Percentiles rank a stretch among this genome's conserved stretches.
phyloP scores from a whole-genome alignment of 306 rosid genomes.

The Lathyrus aphaca region DNA sequence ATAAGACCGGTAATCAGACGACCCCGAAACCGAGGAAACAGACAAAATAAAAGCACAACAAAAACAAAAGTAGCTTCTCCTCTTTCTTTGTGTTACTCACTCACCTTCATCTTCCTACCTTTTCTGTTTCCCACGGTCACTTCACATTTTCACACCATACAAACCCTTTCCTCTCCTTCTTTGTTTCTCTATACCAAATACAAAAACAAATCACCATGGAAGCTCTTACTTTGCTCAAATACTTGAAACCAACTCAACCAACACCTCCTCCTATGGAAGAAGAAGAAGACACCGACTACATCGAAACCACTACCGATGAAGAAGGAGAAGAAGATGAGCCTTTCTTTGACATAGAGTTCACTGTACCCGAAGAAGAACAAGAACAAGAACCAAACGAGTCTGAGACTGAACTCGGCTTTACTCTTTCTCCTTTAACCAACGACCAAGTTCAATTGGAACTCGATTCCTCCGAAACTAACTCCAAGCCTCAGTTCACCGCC shows the following conservation, averaged over 20 bases:
- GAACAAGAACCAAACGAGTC: conserved; percentile 35
- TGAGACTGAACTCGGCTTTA: conserved; percentile 67
- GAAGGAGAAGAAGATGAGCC: conserved; percentile 63
- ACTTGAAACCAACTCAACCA: conserved; percentile 55
- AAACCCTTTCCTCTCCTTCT: not conserved
- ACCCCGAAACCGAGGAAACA: not conserved
- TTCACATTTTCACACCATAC: not conserved
- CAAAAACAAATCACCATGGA: conserved; percentile 51
- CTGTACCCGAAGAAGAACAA: conserved; percentile 60
- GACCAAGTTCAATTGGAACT: conserved; percentile 58
- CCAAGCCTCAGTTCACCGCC: conserved; percentile 59
- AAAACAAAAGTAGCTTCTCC: conserved; percentile 14
- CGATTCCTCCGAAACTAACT: conserved; percentile 54
- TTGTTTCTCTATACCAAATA: not conserved
- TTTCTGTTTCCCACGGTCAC: not conserved
- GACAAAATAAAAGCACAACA: conserved; percentile 2
- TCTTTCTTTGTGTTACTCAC: not conserved
- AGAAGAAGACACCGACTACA: not conserved
- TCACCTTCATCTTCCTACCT: conserved; percentile 2
- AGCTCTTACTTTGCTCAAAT: conserved; percentile 82
- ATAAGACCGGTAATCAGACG: too few species aligned
- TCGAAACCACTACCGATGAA: conserved; percentile 38
- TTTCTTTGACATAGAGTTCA: conserved; percentile 80
- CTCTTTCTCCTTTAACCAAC: conserved; percentile 67
- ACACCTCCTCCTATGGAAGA: not conserved